Evolutionary conservation across 192 early-diverging fungal species (phyloP).

Genomic region (Pilobolus umbonatus): DNA sequence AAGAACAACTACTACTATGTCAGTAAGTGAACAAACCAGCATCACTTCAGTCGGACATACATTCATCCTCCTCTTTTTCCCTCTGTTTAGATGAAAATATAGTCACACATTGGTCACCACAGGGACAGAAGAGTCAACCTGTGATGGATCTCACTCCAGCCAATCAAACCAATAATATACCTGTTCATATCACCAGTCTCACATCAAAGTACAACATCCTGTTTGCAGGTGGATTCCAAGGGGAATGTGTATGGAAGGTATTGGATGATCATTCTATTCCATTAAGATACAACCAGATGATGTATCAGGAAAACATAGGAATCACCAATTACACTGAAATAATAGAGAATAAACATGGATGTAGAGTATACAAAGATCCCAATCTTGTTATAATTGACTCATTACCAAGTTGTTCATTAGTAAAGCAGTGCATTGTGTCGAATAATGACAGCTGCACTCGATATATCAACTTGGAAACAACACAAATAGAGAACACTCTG

Average conservation of each 20-base stretch:
- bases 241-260: constrained; percentile 35
- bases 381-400: background rate
- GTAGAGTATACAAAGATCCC: constrained; percentile 12
- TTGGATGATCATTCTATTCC: constrained; percentile 16
- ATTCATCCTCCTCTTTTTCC: background rate
- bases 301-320: constrained; percentile 42
- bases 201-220: constrained; percentile 37
- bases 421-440: constrained; percentile 36
- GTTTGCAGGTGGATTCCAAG: constrained; percentile 49
- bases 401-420: background rate
- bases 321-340: constrained; percentile 66
- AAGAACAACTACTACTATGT: constrained; percentile 58
- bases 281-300: constrained; percentile 22
- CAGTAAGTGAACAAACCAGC: constrained; percentile 20
- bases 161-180: background rate
- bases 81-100: constrained; percentile 32
- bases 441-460: constrained; percentile 51
- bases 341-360: constrained; percentile 33
- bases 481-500: constrained; percentile 32
- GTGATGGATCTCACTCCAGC: constrained; percentile 23
- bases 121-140: constrained; percentile 22
- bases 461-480: constrained; percentile 42
- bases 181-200: constrained; percentile 49
- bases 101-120: constrained; percentile 45
- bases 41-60: background rate